A percentile compares a stretch with the other conserved stretches of the same genome.
Evolutionary conservation across 257 asterid genomes (phyloP).

Genomic region (Nicotiana benthamiana): DNA sequence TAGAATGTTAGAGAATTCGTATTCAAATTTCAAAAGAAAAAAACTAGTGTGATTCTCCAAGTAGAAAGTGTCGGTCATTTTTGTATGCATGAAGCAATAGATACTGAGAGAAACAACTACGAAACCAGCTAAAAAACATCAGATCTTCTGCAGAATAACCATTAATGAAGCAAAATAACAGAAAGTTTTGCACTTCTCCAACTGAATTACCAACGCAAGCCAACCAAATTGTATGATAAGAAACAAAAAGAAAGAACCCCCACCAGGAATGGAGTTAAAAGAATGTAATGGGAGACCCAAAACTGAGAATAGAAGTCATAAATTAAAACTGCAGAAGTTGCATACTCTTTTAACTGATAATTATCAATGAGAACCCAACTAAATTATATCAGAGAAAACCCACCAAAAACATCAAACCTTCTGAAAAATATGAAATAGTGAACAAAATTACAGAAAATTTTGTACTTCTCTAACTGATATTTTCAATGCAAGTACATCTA

Average conservation of each 20-base stretch:
- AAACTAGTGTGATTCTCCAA: background rate
- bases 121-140: background rate
- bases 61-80: background rate
- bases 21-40: background rate
- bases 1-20: no score
- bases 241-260: background rate
- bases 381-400: background rate
- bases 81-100: background rate
- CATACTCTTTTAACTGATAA: background rate
- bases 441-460: background rate
- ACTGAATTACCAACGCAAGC: background rate
- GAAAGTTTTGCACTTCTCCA: background rate
- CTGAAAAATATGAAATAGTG: background rate
- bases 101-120: background rate
- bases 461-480: background rate
- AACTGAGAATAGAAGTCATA: background rate
- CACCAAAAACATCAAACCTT: background rate
- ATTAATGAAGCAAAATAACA: background rate
- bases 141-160: background rate
- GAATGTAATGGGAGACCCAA: background rate
- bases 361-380: background rate
- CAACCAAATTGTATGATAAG: background rate
- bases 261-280: background rate
- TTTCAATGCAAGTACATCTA: background rate
- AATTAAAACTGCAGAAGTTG: background rate